phyloP scores from a whole-genome alignment of 225 moss, liverwort and hornwort species.

The Antitrichia curtipendula region DNA sequence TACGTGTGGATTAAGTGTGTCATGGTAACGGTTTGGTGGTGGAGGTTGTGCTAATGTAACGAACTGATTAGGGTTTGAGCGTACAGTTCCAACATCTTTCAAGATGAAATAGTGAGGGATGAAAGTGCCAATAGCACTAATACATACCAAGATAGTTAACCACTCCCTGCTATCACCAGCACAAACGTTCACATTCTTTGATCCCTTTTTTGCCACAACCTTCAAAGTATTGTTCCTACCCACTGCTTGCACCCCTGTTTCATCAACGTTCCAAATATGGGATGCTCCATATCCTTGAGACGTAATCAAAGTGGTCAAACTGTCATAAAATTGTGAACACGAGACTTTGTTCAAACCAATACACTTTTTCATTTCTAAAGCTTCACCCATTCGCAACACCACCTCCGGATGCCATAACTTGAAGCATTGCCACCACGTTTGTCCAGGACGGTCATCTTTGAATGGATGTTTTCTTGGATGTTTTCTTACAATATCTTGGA shows the following conservation, averaged over 20 bases:
- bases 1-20: too few relatives aligned
- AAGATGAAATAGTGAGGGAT: neutral
- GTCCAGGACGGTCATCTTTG: neutral
- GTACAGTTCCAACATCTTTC: too few relatives aligned
- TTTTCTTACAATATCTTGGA: neutral
- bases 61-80: too few relatives aligned
- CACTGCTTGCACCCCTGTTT: fast-evolving
- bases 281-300: neutral
- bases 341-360: neutral
- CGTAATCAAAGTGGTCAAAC: neutral
- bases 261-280: neutral
- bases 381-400: neutral
- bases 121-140: neutral
- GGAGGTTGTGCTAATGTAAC: too few relatives aligned
- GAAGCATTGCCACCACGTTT: neutral
- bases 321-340: neutral
- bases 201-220: neutral
- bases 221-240: neutral
- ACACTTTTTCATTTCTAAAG: neutral
- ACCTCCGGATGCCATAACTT: neutral
- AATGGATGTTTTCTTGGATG: neutral
- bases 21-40: too few relatives aligned
- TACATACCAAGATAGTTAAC: neutral
- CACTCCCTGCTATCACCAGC: neutral
- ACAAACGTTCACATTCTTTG: neutral